Base-by-base conservation (phyloP, 2,329 filamentous ascomycete species). In the Corinectria fuckeliana region DNA sequence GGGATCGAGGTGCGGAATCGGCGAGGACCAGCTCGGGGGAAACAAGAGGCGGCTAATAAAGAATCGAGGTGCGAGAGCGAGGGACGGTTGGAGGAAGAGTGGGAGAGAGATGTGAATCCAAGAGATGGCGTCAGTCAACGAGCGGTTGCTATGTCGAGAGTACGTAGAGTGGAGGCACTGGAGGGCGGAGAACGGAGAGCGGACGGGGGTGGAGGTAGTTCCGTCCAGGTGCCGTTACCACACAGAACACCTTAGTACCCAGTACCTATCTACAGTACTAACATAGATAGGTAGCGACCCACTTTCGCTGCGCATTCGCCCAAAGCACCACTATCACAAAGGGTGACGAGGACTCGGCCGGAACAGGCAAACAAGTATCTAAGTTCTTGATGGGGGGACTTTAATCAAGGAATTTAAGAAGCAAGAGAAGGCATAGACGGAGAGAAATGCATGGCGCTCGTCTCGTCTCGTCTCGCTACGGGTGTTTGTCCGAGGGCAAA, bases 171-270 rank as follows among this genome's bases (percentile, higher is more conserved):
- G 58, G 66, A 69, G 60, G 55, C 56, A 68, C 60, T 54, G 58
- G 66, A 69, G 60, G 55, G 63, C 53, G 66, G 65, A 69, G 67
- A 66, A 56, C 55, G 65, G 57, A 64, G 44, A 57, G 48, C 61
- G 65, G 67, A 45, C 16, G 11, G 62, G 53, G 58, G 68, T 66
- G 67, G 68, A 71, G 68, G 69, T 60, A 58, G 57, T 50, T 64
- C 61, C 62, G 58, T 50, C 49, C 56, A 61, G 49, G 69, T 69
- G 64, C 67, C 67, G 68, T 69, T 66, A 71, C 67, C 63, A 68
- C 60, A 41, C 50, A 59, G 52, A 61, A n/a, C n/a, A n/a, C n/a
- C n/a, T n/a, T n/a, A n/a, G n/a, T n/a, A n/a, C n/a, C n/a, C n/a
- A n/a, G n/a, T n/a, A n/a, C n/a, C n/a, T n/a, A n/a, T n/a, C n/a